Conservation (phyloP, 2,329 filamentous ascomycete species). For the Monosporascus ibericus region DNA sequence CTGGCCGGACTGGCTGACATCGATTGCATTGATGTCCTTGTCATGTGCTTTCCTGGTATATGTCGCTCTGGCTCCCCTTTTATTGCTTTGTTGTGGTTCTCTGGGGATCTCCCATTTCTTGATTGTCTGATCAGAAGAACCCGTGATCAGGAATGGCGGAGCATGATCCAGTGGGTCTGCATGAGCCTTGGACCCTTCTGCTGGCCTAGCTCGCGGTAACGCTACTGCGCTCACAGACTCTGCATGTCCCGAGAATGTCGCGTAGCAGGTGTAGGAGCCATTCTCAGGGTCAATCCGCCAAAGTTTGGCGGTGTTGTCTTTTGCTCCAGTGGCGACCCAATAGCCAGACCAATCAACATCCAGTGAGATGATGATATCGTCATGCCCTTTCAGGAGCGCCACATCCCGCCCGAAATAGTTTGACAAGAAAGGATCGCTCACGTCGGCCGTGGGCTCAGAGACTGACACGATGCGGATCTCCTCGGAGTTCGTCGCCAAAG, state of each 20-base stretch:
- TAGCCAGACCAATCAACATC: slow-evolving; percentile 95
- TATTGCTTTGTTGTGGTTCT: slow-evolving; percentile 38
- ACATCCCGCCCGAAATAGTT: slow-evolving; percentile 86
- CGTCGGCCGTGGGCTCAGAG: slow-evolving; percentile 29
- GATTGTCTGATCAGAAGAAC: slow-evolving; percentile 90
- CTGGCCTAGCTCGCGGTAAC: slow-evolving; percentile 65
- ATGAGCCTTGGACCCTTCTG: slow-evolving; percentile 62
- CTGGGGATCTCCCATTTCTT: slow-evolving; percentile 85
- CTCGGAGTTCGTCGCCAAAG: slow-evolving; percentile 91
- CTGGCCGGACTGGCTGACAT: slow-evolving; percentile 66
- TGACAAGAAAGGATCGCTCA: slow-evolving; percentile 24
- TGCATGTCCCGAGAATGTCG: slow-evolving; percentile 82
- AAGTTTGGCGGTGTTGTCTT: slow-evolving; percentile 88
- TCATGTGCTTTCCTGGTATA: slow-evolving; percentile 96
- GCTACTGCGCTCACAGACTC: slow-evolving; percentile 90
- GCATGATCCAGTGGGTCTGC: slow-evolving; percentile 71
- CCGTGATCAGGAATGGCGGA: slow-evolving; percentile 79
- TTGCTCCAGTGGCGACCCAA: slow-evolving; percentile 93
- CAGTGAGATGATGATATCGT: slow-evolving; percentile 91
- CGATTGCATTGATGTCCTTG: slow-evolving; percentile 96
- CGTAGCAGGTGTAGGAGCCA: slow-evolving; percentile 71
- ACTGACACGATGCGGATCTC: slow-evolving; percentile 84
- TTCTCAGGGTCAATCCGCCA: slow-evolving; percentile 79
- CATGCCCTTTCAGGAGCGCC: slow-evolving; percentile 78
- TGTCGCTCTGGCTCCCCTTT: slow-evolving; percentile 56